Base-by-base conservation (phyloP, 768 basidiomycete genomes). In the Roridomyces roridus region DNA sequence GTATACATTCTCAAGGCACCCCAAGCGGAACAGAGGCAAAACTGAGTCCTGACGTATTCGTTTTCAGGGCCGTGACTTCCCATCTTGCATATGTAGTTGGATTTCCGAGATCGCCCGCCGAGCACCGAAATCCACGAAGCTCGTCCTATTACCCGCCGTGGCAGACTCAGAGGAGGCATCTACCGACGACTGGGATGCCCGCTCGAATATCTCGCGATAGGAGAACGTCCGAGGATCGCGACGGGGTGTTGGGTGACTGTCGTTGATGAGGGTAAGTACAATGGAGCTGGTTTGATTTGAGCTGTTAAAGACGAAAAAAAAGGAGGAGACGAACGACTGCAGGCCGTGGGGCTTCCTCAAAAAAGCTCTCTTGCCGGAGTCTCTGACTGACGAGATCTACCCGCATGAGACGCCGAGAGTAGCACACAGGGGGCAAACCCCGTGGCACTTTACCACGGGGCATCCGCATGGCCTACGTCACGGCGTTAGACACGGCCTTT, bases 71-170 rank as follows among this genome's bases (percentile, higher is more conserved):
- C n/a, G n/a, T n/a, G n/a, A n/a, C n/a, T 88, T 0, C 89, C 87
- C 89, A 91, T 89, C 40, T 78, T 74, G 73, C 88, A 91, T 28
- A n/a, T n/a, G n/a, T n/a, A 91, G 74, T 66, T 90, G 84, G 11
- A 90, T 70, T 59, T 85, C 82, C 28, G 77, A 68, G 8, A 88
- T 79, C 1, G 64, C 46, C 75, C n/a, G n/a, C n/a, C 83, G 88
- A 1, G 71, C 63, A 0, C 89, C 88, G 20, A 89, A 74, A 34
- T 83, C 62, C 21, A 85, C 76, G 5, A 55, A 15, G 68, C 75
- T 18, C 18, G 65, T 48, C 34, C 49, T 57, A 42, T 49, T 24
- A 31, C 14, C 35, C 5, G 36, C 18, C 23, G 23, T 37, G 9
- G 39, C n/a, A 15, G 31, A 17, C 21, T 11, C 50, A n/a, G n/a